phyloP scores from a whole-genome alignment of 257 asterid species.

The Forsythia suspensa region DNA sequence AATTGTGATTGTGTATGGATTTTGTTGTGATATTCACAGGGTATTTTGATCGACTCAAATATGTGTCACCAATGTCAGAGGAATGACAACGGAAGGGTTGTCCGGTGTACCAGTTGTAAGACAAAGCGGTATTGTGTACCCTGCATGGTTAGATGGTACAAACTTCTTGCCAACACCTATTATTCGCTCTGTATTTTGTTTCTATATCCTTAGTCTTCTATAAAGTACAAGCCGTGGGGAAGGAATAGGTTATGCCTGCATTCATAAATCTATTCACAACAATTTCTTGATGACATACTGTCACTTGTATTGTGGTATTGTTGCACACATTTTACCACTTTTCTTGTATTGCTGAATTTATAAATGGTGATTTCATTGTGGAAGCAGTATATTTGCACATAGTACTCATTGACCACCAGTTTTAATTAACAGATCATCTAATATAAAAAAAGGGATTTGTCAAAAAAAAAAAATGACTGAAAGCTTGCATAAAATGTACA shows the following conservation, averaged over 20 bases:
- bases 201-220: background rate
- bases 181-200: background rate
- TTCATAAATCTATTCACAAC: background rate
- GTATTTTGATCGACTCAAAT: slow-evolving; percentile 18
- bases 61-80: slow-evolving; percentile 61
- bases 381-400: too few relatives aligned
- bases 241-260: background rate
- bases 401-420: background rate
- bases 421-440: background rate
- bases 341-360: background rate
- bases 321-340: background rate
- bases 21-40: background rate
- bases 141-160: slow-evolving; percentile 47
- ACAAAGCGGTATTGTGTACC: slow-evolving; percentile 47
- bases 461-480: background rate
- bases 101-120: slow-evolving; percentile 42
- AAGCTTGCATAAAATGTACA: background rate
- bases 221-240: background rate
- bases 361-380: background rate
- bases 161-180: background rate
- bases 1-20: background rate
- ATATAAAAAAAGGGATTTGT: background rate
- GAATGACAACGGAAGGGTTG: slow-evolving; percentile 48
- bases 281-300: background rate
- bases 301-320: background rate